Conservation (phyloP, 176 grass and related monocot species). For the Dactylis glomerata region DNA sequence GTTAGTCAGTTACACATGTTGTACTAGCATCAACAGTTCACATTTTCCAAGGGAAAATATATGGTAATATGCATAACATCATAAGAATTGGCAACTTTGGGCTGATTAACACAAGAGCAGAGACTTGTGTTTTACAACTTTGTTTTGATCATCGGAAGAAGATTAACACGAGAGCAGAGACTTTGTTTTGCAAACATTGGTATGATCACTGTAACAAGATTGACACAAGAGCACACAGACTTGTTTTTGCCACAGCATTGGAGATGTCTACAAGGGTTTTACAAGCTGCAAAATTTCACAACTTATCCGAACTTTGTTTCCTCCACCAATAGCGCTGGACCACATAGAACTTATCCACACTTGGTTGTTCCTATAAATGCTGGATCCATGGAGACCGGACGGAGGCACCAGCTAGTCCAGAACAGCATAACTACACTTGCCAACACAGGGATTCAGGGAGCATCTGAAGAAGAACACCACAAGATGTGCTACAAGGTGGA, state of each 20-base stretch:
- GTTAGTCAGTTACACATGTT: background rate
- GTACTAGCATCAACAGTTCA: background rate
- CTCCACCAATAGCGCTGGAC: conserved; percentile 11
- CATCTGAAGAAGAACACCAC: background rate
- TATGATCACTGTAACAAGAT: background rate
- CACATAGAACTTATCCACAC: conserved; percentile 9
- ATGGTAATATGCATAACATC: background rate
- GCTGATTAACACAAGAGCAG: background rate
- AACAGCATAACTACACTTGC: background rate
- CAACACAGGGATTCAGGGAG: background rate
- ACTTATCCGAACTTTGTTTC: conserved; percentile 20
- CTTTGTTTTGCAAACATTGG: background rate
- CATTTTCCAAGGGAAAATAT: background rate
- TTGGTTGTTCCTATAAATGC: conserved; percentile 9
- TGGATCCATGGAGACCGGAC: background rate
- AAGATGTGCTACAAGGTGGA: conserved; percentile 52
- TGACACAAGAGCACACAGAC: background rate
- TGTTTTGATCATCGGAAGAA: background rate
- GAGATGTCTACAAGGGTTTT: background rate
- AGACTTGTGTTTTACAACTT: background rate
- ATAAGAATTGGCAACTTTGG: background rate
- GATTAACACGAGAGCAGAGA: background rate
- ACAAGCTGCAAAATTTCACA: background rate
- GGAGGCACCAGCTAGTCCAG: background rate
- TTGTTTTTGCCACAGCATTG: conserved; percentile 13